A percentile compares a stretch with the other conserved stretches of the same genome.
These are phyloP conservation scores for Paraurostyla sp. DNA, from an alignment of 73 alveolate species.

Conservation along the genomic window DNA sequence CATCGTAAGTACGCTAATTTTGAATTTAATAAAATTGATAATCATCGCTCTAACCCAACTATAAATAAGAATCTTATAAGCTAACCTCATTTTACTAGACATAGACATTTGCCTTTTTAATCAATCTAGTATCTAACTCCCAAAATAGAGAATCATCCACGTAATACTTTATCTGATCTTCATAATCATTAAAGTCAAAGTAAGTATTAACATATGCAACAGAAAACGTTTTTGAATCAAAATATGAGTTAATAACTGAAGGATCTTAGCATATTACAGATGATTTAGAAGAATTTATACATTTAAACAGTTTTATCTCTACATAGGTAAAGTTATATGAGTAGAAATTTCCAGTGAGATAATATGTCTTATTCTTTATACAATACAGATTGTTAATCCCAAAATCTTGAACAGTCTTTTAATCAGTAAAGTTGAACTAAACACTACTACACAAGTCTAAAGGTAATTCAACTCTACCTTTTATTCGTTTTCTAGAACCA, in stretches of 20 bases:
- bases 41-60: conserved; percentile 44
- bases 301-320: neutral
- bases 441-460: neutral
- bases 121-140: neutral
- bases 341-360: conserved; percentile 24
- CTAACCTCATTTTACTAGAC: neutral
- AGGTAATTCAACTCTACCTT: neutral
- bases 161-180: neutral
- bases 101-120: conserved; percentile 21
- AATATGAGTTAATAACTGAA: neutral
- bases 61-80: conserved; percentile 8
- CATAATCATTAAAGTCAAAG: conserved; percentile 51
- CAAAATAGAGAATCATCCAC: conserved; percentile 47
- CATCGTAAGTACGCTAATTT: conserved; percentile 11
- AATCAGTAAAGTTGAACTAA: neutral
- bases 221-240: neutral
- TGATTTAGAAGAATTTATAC: neutral
- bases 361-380: neutral
- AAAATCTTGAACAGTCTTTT: neutral
- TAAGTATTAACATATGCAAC: conserved; percentile 16
- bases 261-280: conserved; percentile 3
- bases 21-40: neutral
- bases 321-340: conserved; percentile 18
- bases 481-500: neutral
- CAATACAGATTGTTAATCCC: conserved; percentile 25